These are phyloP conservation scores for Arthrocladium fulminans DNA, from an alignment of 2,329 filamentous ascomycete genomes.

Conservation along the genomic window DNA sequence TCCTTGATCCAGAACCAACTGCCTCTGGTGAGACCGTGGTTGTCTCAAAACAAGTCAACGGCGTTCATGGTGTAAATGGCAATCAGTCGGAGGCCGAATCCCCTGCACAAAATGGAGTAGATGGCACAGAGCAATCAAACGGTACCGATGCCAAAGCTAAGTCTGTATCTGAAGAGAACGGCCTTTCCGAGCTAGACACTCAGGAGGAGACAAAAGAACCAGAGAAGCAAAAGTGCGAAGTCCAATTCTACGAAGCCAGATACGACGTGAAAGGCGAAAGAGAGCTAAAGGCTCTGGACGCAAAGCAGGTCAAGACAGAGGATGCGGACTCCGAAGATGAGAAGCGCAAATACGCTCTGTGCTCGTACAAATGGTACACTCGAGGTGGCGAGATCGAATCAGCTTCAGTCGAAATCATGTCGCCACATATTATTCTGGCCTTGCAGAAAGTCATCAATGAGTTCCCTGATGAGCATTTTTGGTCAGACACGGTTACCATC, in stretches of 20 bases:
- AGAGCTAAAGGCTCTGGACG: conserved; percentile 5
- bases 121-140: background rate
- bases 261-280: conserved; percentile 2
- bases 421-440: conserved; percentile 2
- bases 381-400: background rate
- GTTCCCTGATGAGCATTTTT: conserved; percentile 4
- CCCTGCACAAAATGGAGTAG: background rate
- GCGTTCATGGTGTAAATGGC: background rate
- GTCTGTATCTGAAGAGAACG: background rate
- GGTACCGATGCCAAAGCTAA: background rate
- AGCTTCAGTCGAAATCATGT: conserved; percentile 5
- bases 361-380: conserved; percentile 3
- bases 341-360: conserved; percentile 5
- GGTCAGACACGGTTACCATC: conserved; percentile 5
- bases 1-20: background rate
- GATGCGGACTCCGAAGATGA: conserved; percentile 5
- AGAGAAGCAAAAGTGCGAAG: conserved; percentile 5
- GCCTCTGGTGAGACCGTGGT: background rate
- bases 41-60: conserved; percentile 1
- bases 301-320: background rate
- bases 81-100: background rate
- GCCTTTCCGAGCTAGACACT: background rate
- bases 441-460: conserved; percentile 5
- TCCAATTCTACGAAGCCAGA: conserved; percentile 2
- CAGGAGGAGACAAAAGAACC: background rate